phyloP scores from a whole-genome alignment of 352 stramenopile genomes.

The Pythium diclinum region DNA sequence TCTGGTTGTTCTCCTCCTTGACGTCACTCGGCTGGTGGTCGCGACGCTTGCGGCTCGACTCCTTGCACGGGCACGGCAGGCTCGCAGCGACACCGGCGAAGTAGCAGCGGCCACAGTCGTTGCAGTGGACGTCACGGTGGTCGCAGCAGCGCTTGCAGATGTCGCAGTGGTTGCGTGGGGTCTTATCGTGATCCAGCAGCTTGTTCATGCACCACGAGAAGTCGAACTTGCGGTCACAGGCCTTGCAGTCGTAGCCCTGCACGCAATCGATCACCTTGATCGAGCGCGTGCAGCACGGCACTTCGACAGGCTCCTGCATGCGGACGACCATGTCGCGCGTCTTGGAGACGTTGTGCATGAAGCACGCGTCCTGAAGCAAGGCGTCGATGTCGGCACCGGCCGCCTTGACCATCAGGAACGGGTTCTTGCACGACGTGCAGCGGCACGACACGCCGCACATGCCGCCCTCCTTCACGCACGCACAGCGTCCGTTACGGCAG shows the following conservation, averaged over 20 bases:
- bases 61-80: conserved; percentile 77
- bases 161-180: conserved; percentile 75
- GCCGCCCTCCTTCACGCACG: conserved; percentile 77
- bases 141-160: conserved; percentile 87
- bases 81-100: conserved; percentile 78
- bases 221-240: conserved; percentile 53
- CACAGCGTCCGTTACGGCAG: conserved; percentile 77
- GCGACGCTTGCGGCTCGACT: conserved; percentile 51
- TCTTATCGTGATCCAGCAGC: conserved; percentile 66
- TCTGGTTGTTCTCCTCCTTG: conserved; percentile 1
- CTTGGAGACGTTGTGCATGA: conserved; percentile 88
- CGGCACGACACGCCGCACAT: conserved; percentile 75
- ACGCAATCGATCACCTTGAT: conserved; percentile 78
- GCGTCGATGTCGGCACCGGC: conserved; percentile 73
- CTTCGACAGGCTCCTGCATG: conserved; percentile 59
- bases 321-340: conserved; percentile 79
- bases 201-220: conserved; percentile 87
- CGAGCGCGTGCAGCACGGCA: conserved; percentile 43
- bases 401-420: conserved; percentile 78
- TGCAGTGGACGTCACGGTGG: conserved; percentile 83
- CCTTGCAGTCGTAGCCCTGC: conserved; percentile 56
- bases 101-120: conserved; percentile 82
- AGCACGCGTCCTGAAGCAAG: conserved; percentile 71
- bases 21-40: conserved; percentile 2
- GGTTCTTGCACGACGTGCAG: conserved; percentile 87